These are phyloP conservation scores for Penicillium macrosclerotiorum DNA, from an alignment of 495 filamentous ascomycete genomes.

Conservation along the genomic window DNA sequence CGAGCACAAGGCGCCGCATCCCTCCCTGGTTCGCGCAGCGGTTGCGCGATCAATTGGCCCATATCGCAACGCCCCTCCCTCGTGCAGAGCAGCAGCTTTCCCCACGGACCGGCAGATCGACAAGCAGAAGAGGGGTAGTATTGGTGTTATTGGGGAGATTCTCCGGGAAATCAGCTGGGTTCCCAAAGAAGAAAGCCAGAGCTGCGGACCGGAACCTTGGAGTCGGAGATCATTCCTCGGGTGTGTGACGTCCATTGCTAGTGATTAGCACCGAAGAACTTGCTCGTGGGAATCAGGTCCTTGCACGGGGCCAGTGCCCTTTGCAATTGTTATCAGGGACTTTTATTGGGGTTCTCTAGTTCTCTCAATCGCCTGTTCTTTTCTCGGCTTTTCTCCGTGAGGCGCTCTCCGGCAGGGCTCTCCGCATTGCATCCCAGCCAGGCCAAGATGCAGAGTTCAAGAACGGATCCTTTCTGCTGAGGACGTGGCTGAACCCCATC, in stretches of 20 bases:
- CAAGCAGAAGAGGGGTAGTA: constrained; percentile 33
- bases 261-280: constrained; percentile 22
- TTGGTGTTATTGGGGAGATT: constrained; percentile 22
- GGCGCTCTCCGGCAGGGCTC: constrained; percentile 47
- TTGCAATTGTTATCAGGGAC: constrained; percentile 43
- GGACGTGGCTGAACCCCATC: constrained; percentile 43
- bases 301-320: constrained; percentile 38
- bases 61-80: constrained; percentile 30
- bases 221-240: constrained; percentile 22
- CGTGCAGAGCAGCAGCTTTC: constrained; percentile 39
- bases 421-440: constrained; percentile 45
- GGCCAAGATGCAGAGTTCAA: constrained; percentile 54
- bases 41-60: constrained; percentile 36
- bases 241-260: constrained; percentile 22
- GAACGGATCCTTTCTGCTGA: constrained; percentile 43
- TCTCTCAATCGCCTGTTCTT: constrained; percentile 3
- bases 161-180: constrained; percentile 17
- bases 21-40: constrained; percentile 19
- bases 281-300: constrained; percentile 5
- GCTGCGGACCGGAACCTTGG: constrained; percentile 18
- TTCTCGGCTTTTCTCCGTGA: constrained; percentile 28
- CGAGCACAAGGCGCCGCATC: constrained; percentile 14
- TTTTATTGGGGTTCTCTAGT: constrained; percentile 10
- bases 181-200: constrained; percentile 20
- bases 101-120: constrained; percentile 41